Percentiles rank a stretch among this genome's conserved stretches.
phyloP scores from a whole-genome alignment of 1,139 yeast species.

The Hyphopichia buzzinii region DNA sequence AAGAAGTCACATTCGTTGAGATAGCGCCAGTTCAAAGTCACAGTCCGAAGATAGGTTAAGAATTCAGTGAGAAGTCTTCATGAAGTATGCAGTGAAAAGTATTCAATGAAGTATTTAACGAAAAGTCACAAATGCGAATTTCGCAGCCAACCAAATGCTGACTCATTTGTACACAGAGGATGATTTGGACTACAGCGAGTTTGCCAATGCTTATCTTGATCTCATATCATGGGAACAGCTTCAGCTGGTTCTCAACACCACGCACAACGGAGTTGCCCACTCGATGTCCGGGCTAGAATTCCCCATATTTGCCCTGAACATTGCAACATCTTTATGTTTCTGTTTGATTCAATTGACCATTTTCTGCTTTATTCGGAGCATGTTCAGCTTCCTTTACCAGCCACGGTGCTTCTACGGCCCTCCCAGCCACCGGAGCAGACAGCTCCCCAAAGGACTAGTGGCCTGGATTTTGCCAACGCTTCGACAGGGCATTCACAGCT shows the following conservation, averaged over 20 bases:
- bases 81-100: too few relatives aligned
- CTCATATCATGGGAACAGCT: conserved; percentile 26
- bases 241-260: conserved; percentile 47
- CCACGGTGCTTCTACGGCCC: conserved; percentile 51
- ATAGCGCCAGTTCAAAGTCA: too few relatives aligned
- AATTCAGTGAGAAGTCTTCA: too few relatives aligned
- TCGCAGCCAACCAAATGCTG: conserved; percentile 17
- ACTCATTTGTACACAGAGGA: conserved; percentile 13
- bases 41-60: too few relatives aligned
- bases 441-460: conserved; percentile 39
- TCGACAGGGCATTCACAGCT: conserved; percentile 37
- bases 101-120: too few relatives aligned
- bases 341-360: conserved; percentile 52
- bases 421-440: conserved; percentile 33
- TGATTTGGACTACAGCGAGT: conserved; percentile 22
- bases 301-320: conserved; percentile 42
- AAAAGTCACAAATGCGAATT: not conserved
- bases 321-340: conserved; percentile 49
- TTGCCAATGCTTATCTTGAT: conserved; percentile 26
- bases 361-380: conserved; percentile 51
- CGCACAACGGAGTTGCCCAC: conserved; percentile 58
- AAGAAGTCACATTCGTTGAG: too few relatives aligned
- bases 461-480: conserved; percentile 50
- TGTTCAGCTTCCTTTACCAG: conserved; percentile 52
- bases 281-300: conserved; percentile 40